phyloP scores from a whole-genome alignment of 179 eudicot genomes.

The Carnegiea gigantea region DNA sequence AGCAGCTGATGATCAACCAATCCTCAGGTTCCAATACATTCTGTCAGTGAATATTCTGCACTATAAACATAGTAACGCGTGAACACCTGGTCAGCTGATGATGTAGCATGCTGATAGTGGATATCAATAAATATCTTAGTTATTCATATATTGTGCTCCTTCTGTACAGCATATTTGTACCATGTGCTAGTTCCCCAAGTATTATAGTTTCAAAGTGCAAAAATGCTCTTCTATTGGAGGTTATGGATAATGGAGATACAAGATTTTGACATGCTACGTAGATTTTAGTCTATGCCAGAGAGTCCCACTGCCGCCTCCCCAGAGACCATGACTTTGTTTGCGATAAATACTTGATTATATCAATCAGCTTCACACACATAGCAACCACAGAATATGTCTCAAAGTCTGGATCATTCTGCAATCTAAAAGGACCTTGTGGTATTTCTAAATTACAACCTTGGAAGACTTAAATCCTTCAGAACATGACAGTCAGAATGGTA shows the following conservation, averaged over 20 bases:
- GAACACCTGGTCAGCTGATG: too few relatives aligned
- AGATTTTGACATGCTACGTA: neutral
- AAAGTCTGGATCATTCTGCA: neutral
- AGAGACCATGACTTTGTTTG: neutral
- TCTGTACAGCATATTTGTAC: too few relatives aligned
- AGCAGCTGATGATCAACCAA: too few relatives aligned
- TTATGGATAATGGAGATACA: neutral
- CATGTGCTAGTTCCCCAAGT: too few relatives aligned
- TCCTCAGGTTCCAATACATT: too few relatives aligned
- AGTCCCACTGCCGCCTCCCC: neutral
- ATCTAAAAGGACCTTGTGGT: neutral
- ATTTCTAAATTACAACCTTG: neutral
- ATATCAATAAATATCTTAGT: too few relatives aligned
- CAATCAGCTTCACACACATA: neutral
- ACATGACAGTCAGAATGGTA: neutral
- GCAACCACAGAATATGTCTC: neutral
- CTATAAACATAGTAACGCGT: too few relatives aligned
- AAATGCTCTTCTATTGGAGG: too few relatives aligned
- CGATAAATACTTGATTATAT: neutral
- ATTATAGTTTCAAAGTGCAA: too few relatives aligned
- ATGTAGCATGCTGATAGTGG: too few relatives aligned
- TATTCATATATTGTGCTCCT: too few relatives aligned
- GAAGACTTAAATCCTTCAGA: neutral
- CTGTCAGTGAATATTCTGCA: too few relatives aligned
- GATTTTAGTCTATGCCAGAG: neutral